phyloP scores from a whole-genome alignment of 495 filamentous ascomycete species.

The Penicillium desertorum region DNA sequence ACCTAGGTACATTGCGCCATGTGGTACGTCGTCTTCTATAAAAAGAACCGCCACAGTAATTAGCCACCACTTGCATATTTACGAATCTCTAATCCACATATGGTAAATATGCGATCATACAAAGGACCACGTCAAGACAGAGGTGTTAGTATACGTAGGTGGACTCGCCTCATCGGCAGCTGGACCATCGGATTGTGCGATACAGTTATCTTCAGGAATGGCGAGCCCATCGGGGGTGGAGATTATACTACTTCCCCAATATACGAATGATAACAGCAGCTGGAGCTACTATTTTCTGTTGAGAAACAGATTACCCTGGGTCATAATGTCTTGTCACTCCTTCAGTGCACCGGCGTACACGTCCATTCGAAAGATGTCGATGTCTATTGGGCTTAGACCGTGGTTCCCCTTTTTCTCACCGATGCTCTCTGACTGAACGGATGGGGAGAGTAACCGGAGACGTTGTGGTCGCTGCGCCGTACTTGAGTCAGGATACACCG shows the following conservation, averaged over 20 bases:
- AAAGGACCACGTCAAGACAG: background rate
- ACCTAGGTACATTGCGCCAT: background rate
- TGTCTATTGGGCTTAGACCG: background rate
- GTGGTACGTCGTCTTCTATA: slow-evolving; percentile 8
- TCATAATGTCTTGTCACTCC: background rate
- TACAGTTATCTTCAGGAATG: background rate
- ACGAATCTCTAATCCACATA: background rate
- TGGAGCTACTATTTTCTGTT: background rate
- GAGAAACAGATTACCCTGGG: background rate
- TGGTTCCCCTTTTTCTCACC: background rate
- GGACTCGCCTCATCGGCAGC: background rate
- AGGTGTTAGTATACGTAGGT: background rate
- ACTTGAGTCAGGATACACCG: background rate
- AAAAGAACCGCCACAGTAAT: slow-evolving; percentile 12
- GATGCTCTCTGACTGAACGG: background rate
- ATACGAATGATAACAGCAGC: background rate
- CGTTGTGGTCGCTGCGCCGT: slow-evolving; percentile 4
- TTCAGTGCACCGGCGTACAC: background rate
- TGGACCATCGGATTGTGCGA: background rate
- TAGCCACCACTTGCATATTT: background rate
- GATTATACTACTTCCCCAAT: background rate
- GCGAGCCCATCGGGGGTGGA: background rate
- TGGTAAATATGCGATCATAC: background rate
- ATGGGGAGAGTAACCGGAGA: background rate
- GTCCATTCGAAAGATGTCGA: background rate